Base-by-base conservation (phyloP, 2,329 filamentous ascomycete genomes). In the Colletotrichum karsti region DNA sequence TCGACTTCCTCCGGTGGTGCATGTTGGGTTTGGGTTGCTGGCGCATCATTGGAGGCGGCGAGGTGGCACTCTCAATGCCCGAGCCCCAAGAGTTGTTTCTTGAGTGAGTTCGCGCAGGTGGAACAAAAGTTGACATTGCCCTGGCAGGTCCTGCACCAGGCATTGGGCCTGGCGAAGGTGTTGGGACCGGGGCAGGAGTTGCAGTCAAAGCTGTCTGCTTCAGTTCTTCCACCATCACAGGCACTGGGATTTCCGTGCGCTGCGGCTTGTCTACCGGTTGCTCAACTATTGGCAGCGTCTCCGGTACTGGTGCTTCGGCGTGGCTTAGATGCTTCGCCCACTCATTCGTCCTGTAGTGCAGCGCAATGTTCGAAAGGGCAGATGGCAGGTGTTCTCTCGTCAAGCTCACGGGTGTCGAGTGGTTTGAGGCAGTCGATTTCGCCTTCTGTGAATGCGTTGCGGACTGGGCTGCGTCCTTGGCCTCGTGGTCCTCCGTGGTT, bases 331-430 rank as follows among this genome's bases (percentile, higher is more conserved):
- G 94, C 77, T 97, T 98, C 0, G 94, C 94, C 95, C 95, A 98
- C 80, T 98, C 95, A 71, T 97, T 97, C 2, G 94, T 98, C 64
- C 95, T 89, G 76, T 96, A 97, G 0, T 92, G 93, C 77, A 93
- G 83, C 2, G 94, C 92, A 8, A 97, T 88, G 69, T 89, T 91
- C 1, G 94, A 96, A 35, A 94, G 79, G 12, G 89, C 88, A n/a
- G 85, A 82, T 1, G 93, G 93, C 9, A 97, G 85, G 10, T 85
- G 85, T 4, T 90, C 88, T 70, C 85, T 86, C 5, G 86, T 90
- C 66, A 92, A 77, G 51, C 80, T 87, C 15, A 78, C 79, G 7
- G 81, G 77, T 13, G 81, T 79, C 3, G 86, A 85, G 2, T 79
- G 78, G 1, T 73, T 75, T 1, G 83, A 86, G 18, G 75, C 77